These are phyloP conservation scores for Emmonsiellopsis sp. DNA, from an alignment of 2,329 filamentous ascomycete species.

Conservation along the genomic window DNA sequence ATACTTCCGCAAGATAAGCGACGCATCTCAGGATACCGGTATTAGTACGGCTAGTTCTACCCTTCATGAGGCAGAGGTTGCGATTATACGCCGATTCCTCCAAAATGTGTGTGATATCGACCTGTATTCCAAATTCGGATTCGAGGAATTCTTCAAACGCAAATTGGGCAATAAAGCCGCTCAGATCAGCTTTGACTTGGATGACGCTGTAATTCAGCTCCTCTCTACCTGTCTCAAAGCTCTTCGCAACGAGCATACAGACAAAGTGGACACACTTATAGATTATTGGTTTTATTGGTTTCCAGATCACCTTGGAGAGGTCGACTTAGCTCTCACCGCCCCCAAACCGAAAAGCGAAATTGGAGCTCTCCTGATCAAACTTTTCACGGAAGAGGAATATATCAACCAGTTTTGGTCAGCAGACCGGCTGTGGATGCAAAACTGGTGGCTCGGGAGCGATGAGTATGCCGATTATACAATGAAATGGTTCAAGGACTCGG, in stretches of 20 bases:
- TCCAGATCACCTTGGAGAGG: conserved; percentile 11
- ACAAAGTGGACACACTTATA: background rate
- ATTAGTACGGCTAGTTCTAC: conserved; percentile 3
- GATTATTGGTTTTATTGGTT: conserved; percentile 7
- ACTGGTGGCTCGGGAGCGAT: conserved; percentile 15
- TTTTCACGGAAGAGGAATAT: conserved; percentile 14
- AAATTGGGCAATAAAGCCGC: conserved; percentile 15
- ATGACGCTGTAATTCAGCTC: conserved; percentile 10
- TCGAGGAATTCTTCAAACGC: conserved; percentile 19
- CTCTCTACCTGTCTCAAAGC: conserved; percentile 7
- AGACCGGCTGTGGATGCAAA: conserved; percentile 10
- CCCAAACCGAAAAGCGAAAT: conserved; percentile 15
- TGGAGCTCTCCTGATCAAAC: conserved; percentile 15
- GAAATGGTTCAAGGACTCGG: conserved; percentile 21
- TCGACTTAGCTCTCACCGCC: conserved; percentile 14
- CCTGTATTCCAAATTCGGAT: conserved; percentile 19
- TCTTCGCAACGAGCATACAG: conserved; percentile 3
- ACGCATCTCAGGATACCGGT: conserved; percentile 1
- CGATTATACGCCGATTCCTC: conserved; percentile 18
- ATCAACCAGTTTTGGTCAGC: conserved; percentile 16
- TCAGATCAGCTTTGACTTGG: conserved; percentile 14
- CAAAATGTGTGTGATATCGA: conserved; percentile 18
- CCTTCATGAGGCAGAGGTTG: conserved; percentile 16
- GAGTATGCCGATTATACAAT: conserved; percentile 8
- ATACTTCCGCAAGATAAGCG: conserved; percentile 8